These are phyloP conservation scores for Grosmannia serpens DNA, from an alignment of 2,329 filamentous ascomycete genomes.

Conservation along the genomic window DNA sequence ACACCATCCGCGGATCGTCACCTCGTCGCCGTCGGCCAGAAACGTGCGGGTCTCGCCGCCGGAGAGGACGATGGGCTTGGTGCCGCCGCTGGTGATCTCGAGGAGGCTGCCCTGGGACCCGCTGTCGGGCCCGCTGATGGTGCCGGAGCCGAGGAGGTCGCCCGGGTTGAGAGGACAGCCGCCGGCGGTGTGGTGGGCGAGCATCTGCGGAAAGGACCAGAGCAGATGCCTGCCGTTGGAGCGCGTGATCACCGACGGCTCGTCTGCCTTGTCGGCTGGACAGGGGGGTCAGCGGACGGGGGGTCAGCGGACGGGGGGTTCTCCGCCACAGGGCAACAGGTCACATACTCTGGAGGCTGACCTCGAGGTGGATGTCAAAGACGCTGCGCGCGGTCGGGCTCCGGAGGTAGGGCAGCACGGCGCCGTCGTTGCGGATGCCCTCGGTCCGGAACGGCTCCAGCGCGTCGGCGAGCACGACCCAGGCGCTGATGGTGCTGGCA, in stretches of 20 bases:
- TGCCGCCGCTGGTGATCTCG: slow-evolving; percentile 32
- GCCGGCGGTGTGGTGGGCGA: slow-evolving; percentile 67
- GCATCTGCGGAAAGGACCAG: slow-evolving; percentile 76
- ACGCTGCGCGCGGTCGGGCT: slow-evolving; percentile 43
- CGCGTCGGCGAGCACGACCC: slow-evolving; percentile 68
- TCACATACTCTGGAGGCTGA: slow-evolving; percentile 1
- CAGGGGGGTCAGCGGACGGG: not conserved
- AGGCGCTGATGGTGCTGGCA: slow-evolving; percentile 63
- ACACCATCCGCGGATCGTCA: slow-evolving; percentile 26
- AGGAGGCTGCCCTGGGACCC: slow-evolving; percentile 28
- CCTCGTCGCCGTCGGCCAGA: slow-evolving; percentile 32
- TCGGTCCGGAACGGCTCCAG: slow-evolving; percentile 42
- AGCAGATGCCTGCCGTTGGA: slow-evolving; percentile 52
- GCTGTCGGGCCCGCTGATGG: slow-evolving; percentile 43
- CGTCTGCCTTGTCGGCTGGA: slow-evolving; percentile 30
- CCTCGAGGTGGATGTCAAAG: slow-evolving; percentile 15
- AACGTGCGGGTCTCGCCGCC: slow-evolving; percentile 28
- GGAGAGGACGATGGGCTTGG: slow-evolving; percentile 25
- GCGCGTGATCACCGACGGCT: slow-evolving; percentile 42
- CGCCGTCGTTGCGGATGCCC: slow-evolving; percentile 21
- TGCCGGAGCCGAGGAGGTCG: slow-evolving; percentile 68
- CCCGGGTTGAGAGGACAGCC: slow-evolving; percentile 65
- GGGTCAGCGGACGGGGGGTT: not conserved
- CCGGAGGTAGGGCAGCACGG: slow-evolving; percentile 35
- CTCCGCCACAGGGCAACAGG: not conserved